Base-by-base conservation (phyloP, 495 filamentous ascomycete species). In the Cercophora sp. region DNA sequence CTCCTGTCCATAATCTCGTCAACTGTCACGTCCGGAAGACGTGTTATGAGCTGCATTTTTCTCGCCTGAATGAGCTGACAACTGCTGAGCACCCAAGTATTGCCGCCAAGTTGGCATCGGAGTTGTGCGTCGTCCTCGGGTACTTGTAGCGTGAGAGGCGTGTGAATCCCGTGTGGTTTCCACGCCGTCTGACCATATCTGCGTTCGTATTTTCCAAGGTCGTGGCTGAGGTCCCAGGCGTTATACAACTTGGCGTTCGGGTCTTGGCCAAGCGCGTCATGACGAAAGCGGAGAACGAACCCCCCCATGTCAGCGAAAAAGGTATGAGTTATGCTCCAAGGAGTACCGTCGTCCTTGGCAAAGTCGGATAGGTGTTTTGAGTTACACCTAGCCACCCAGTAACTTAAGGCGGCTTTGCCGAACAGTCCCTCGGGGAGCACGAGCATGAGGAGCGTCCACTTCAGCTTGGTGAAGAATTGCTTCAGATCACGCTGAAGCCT, bases 281-380 rank as follows among this genome's bases (percentile, higher is more conserved):
- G 8, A 15, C 5, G 6, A 27, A 45, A 45, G 2, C 23, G 19
- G 9, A 45, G 8, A 10, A 27, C 41, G 41, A 45, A 45, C 2
- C 41, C 41, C 5, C 41, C 41, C 41, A 45, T 45, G 16, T 45
- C 22, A n/a, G 41, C 19, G 23, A 45, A 45, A 24, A 45, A 45
- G 23, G 41, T 25, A 45, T 45, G 41, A 2, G 20, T 23, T 15
- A 23, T 11, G 13, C 20, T 45, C 41, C 41, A 45, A n/a, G 5
- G 8, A 13, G 27, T 24, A 13, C 24, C 41, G 24, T 45, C 41
- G 3, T 45, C 20, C 6, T 45, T 24, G 20, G 41, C 41, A 4
- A 45, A 24, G 13, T 3, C 24, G n/a, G 24, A 10, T 4, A 42
- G 39, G 5, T 19, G 2, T 42, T 15, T 15, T 15, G 41, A 25